Evolutionary conservation across 129 eudicot genomes (phyloP).

Genomic region (Gnaphalium uliginosum): DNA sequence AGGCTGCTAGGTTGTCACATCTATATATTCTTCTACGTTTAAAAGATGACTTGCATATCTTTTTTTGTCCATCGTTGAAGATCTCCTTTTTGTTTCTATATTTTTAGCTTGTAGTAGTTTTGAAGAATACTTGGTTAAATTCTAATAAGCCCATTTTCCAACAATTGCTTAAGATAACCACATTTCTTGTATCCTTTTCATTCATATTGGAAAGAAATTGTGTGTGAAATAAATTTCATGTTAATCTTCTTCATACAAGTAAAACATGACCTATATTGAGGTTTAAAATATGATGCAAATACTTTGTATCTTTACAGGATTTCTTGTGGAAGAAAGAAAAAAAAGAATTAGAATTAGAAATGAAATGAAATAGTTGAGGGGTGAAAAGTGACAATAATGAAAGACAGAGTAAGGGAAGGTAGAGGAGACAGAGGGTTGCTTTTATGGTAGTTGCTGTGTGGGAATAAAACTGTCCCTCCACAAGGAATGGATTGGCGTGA

Average conservation of each 20-base stretch:
- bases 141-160: neutral
- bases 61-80: neutral
- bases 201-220: no score
- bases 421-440: conserved; percentile 45
- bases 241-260: neutral
- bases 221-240: no score
- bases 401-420: conserved; percentile 28
- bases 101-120: neutral
- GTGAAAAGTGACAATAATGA: conserved; percentile 38
- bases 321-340: no score
- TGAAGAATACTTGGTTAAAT: neutral
- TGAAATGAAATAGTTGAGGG: neutral
- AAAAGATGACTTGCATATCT: conserved; percentile 23
- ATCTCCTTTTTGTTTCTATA: neutral
- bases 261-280: neutral
- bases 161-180: neutral
- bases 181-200: neutral
- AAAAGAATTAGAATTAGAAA: neutral
- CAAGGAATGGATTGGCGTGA: conserved; percentile 38
- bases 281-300: neutral
- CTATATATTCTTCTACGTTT: conserved; percentile 16
- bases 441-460: conserved; percentile 33
- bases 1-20: conserved; percentile 21
- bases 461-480: conserved; percentile 44
- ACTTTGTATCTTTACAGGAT: no score